Percentiles rank a stretch among this genome's conserved stretches.
Conservation (phyloP, 345 rosid genomes). For the Eucalyptus erythrocorys region DNA sequence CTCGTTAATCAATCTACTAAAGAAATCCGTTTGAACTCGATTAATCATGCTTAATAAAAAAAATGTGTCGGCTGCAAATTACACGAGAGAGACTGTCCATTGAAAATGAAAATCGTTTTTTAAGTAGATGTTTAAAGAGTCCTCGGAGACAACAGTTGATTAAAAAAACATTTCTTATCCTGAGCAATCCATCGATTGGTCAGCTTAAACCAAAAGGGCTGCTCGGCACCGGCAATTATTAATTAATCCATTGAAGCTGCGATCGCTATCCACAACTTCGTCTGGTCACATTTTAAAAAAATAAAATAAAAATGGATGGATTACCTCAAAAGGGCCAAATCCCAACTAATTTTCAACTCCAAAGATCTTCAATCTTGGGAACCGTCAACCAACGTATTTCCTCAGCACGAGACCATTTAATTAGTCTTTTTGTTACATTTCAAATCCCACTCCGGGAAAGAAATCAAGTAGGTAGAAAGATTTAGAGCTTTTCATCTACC, state of each 20-base stretch:
- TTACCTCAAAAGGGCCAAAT: neutral
- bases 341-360: neutral
- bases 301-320: neutral
- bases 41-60: neutral
- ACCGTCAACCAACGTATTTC: neutral
- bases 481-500: neutral
- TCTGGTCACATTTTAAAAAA: neutral
- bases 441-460: neutral
- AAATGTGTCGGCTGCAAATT: neutral
- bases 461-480: neutral
- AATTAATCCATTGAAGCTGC: neutral
- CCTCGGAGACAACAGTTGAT: neutral
- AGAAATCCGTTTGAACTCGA: neutral
- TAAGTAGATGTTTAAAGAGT: neutral
- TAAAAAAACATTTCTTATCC: neutral
- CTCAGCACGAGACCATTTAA: neutral
- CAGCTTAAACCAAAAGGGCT: neutral
- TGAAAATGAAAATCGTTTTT: neutral
- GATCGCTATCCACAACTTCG: neutral
- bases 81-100: neutral
- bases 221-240: neutral
- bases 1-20: neutral
- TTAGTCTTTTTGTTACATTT: neutral
- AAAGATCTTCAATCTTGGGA: neutral
- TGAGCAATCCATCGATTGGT: neutral